These are phyloP conservation scores for Anaeramoeba flamelloides DNA, from an alignment of 78 protist genomes.

Conservation along the genomic window DNA sequence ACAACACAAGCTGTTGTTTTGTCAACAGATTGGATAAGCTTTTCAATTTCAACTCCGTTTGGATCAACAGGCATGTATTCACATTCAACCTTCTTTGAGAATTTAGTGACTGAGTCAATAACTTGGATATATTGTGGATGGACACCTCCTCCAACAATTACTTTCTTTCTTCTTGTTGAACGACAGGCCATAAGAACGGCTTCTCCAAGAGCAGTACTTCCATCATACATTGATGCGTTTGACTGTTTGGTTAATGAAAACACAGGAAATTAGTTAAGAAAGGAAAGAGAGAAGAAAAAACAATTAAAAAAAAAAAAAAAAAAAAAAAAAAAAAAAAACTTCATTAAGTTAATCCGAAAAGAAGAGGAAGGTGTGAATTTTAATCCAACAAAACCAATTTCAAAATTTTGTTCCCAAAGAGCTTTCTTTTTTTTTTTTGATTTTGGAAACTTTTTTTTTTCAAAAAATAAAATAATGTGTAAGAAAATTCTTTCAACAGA, in stretches of 20 bases:
- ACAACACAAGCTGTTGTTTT: conserved; percentile 12
- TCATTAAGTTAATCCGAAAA: too few relatives aligned
- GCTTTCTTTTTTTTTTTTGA: too few relatives aligned
- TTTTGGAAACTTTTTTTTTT: too few relatives aligned
- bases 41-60: neutral
- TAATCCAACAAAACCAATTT: too few relatives aligned
- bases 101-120: neutral
- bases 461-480: too few relatives aligned
- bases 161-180: conserved; percentile 2
- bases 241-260: too few relatives aligned
- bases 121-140: conserved; percentile 9
- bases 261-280: too few relatives aligned
- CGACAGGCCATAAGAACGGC: conserved; percentile 20
- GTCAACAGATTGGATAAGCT: neutral
- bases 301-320: too few relatives aligned
- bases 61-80: neutral
- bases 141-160: conserved; percentile 3
- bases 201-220: conserved; percentile 15
- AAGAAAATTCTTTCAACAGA: too few relatives aligned
- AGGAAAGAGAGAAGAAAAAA: too few relatives aligned
- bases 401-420: too few relatives aligned
- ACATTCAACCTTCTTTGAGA: neutral
- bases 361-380: too few relatives aligned
- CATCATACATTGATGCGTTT: conserved; percentile 30
- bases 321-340: neutral